phyloP scores from a whole-genome alignment of 2,329 filamentous ascomycete species.

The Hymenoscyphus linearis region DNA sequence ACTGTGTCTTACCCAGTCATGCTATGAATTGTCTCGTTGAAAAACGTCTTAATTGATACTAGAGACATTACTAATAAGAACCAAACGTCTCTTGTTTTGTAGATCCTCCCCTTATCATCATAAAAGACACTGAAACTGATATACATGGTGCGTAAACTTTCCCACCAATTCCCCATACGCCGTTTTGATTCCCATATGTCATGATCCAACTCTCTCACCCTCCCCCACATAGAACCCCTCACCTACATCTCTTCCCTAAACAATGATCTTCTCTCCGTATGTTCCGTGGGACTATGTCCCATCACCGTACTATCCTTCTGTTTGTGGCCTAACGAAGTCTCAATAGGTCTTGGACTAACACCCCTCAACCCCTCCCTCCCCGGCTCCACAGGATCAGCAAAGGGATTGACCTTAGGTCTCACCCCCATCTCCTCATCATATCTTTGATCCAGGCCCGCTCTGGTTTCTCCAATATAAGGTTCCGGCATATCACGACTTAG shows the following conservation, averaged over 20 bases:
- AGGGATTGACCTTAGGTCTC: constrained; percentile 51
- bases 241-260: constrained; percentile 63
- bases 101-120: not conserved
- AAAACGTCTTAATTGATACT: not conserved
- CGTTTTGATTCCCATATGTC: constrained; percentile 1
- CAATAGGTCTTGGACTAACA: constrained; percentile 71
- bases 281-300: constrained; percentile 31
- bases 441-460: constrained; percentile 39
- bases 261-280: constrained; percentile 63
- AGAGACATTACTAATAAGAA: not conserved
- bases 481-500: constrained; percentile 42
- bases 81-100: not conserved
- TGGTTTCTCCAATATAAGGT: constrained; percentile 32
- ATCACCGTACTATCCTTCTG: constrained; percentile 21
- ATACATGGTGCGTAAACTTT: constrained; percentile 1
- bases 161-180: not conserved
- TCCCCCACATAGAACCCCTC: not conserved
- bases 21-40: not conserved
- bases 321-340: constrained; percentile 36
- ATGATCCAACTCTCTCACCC: not conserved
- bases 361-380: constrained; percentile 60
- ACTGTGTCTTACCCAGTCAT: too few species aligned
- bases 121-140: not conserved
- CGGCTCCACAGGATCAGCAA: constrained; percentile 60
- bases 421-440: constrained; percentile 43